Conservation (phyloP, 2,329 filamentous ascomycete species). For the Nemania serpens region DNA sequence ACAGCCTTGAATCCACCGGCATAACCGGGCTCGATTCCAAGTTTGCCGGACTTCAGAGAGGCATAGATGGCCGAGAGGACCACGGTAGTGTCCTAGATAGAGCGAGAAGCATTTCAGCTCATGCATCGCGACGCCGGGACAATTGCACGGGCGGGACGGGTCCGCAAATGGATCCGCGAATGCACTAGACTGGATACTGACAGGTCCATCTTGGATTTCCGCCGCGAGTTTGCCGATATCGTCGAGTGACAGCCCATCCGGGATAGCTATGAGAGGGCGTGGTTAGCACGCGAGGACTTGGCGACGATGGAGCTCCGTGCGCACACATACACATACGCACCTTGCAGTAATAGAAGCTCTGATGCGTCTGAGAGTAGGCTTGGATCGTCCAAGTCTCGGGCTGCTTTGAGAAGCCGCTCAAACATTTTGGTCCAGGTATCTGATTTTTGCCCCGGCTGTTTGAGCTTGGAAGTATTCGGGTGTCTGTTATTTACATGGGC, state of each 20-base stretch:
- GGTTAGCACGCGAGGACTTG: conserved; percentile 15
- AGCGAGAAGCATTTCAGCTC: conserved; percentile 3
- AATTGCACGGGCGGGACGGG: neutral
- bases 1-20: conserved; percentile 36
- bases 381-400: conserved; percentile 7
- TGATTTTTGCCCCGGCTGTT: neutral
- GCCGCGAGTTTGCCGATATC: conserved; percentile 13
- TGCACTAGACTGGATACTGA: conserved; percentile 8
- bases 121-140: no score
- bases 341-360: conserved; percentile 18
- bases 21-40: conserved; percentile 34
- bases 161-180: no score
- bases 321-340: conserved; percentile 6
- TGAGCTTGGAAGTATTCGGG: no score
- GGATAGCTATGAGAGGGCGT: conserved; percentile 17
- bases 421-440: conserved; percentile 23
- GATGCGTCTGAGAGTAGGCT: conserved; percentile 15
- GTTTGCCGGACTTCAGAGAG: conserved; percentile 12
- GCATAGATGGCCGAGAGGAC: conserved; percentile 26
- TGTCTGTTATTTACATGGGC: no score
- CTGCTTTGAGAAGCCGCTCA: conserved; percentile 21
- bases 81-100: conserved; percentile 16
- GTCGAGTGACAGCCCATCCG: conserved; percentile 10
- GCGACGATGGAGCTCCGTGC: neutral
- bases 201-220: conserved; percentile 14